These are phyloP conservation scores for Penstemon barbatus DNA, from an alignment of 257 asterid genomes.

Conservation along the genomic window DNA sequence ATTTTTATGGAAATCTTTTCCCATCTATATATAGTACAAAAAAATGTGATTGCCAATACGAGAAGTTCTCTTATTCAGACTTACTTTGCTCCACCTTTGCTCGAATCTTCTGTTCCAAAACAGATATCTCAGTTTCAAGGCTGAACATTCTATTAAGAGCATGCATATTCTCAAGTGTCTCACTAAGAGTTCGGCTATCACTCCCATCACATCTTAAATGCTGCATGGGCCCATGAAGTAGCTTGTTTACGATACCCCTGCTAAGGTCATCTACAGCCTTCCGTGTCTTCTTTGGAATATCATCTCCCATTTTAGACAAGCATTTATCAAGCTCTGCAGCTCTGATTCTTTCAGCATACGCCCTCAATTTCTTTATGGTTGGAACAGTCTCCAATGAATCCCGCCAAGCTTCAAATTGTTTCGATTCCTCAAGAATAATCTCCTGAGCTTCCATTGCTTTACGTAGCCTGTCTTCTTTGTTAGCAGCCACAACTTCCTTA, in stretches of 20 bases:
- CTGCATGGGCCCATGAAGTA: constrained; percentile 98
- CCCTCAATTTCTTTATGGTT: constrained; percentile 89
- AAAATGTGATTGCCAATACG: constrained; percentile 37
- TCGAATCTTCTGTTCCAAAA: constrained; percentile 83
- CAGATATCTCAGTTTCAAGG: constrained; percentile 82
- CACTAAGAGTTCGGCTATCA: constrained; percentile 82
- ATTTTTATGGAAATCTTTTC: constrained; percentile 31
- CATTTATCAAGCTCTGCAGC: constrained; percentile 87
- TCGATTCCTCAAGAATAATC: constrained; percentile 78
- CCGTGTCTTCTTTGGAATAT: constrained; percentile 68
- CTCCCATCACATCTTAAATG: constrained; percentile 96
- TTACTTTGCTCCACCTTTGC: constrained; percentile 77
- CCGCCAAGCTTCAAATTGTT: constrained; percentile 89
- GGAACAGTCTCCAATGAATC: constrained; percentile 93
- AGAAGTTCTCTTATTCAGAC: constrained; percentile 46
- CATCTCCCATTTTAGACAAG: constrained; percentile 91
- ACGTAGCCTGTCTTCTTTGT: constrained; percentile 81
- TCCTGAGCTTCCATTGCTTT: constrained; percentile 94
- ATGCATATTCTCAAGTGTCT: constrained; percentile 96
- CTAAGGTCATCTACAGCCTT: constrained; percentile 91
- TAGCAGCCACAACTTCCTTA: constrained; percentile 93
- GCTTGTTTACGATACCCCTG: constrained; percentile 85
- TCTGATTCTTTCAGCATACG: constrained; percentile 85
- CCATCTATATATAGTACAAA: constrained; percentile 34
- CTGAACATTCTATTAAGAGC: constrained; percentile 89